Base-by-base conservation (phyloP, 257 asterid genomes). In the Solanum rostratum region DNA sequence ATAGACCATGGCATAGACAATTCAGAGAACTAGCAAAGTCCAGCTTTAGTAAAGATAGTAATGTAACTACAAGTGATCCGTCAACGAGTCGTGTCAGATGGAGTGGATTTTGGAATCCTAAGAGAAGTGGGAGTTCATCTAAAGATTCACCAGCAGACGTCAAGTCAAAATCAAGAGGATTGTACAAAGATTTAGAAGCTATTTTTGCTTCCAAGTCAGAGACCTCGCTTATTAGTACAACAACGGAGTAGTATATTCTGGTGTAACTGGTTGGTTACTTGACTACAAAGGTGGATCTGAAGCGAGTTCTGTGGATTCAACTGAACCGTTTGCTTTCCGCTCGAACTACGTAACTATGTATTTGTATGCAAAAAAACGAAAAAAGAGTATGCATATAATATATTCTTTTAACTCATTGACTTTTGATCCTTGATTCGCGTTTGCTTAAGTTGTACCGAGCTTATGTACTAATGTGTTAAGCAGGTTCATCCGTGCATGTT, bases 141-240 rank as follows among this genome's bases (percentile, higher is more conserved):
- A 89, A 92, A 4, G 86, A 93, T 10, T 86, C 96, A 14, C 89
- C 98, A 4, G 84, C 89, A 7, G 97, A 94, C 87, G 84, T 66
- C 33, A 91, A 91, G 90, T 82, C 97, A 53, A 96, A 92, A 82
- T 88, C 96, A 24, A 91, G 83, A 89, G 93, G 93, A 50, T 86
- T 96, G 82, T 43, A 95, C 84, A 92, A 89, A 80, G 99, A 96
- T 88, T 86, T 96, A 86, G 98, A 96, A 88, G 95, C 95, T 50
- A 96, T 94, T 84, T 96, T 96, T 89, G 93, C 97, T 85, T 91
- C 96, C 80, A 94, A 90, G 82, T 91, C 90, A 91, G 83, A 63
- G 84, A 5, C 82, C 6, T 50, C 82, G 27, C 82, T 76, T 76
- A 50, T 76, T 50, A 45, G 27, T 50, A 9, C 41, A 24, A 76